Conservation (phyloP, 2,329 filamentous ascomycete genomes). For the Tolypocladium guangdongense region DNA sequence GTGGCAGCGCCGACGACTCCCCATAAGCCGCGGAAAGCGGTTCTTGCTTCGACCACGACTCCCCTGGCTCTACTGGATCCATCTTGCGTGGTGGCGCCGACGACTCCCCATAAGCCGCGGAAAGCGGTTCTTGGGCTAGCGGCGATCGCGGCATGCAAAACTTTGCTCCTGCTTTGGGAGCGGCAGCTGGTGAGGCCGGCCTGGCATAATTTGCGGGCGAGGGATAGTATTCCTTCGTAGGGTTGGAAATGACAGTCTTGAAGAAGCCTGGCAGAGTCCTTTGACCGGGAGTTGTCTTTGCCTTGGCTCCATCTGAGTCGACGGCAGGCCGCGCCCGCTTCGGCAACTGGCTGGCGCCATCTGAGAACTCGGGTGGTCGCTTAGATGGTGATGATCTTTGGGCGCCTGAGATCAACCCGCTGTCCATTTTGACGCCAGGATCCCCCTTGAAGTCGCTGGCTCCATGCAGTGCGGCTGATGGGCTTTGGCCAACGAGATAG, state of each 20-base stretch:
- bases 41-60: too few relatives aligned
- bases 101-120: too few relatives aligned
- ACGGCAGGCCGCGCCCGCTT: slow-evolving; percentile 16
- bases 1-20: too few relatives aligned
- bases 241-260: slow-evolving; percentile 33
- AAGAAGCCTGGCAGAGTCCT: slow-evolving; percentile 71
- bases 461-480: neutral
- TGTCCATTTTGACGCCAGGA: neutral
- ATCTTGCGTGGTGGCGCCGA: too few relatives aligned
- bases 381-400: neutral
- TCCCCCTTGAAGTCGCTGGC: neutral
- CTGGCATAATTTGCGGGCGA: neutral
- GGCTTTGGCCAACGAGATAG: neutral
- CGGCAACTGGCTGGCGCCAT: slow-evolving; percentile 1
- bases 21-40: too few relatives aligned
- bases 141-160: too few relatives aligned
- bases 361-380: neutral
- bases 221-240: neutral
- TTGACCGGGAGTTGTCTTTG: slow-evolving; percentile 25
- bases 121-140: too few relatives aligned
- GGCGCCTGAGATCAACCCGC: neutral
- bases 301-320: slow-evolving; percentile 17
- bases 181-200: neutral
- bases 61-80: too few relatives aligned
- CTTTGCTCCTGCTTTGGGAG: neutral